Conservation (phyloP, 1,284 basidiomycete species). For the Heliocybe sulcata region DNA sequence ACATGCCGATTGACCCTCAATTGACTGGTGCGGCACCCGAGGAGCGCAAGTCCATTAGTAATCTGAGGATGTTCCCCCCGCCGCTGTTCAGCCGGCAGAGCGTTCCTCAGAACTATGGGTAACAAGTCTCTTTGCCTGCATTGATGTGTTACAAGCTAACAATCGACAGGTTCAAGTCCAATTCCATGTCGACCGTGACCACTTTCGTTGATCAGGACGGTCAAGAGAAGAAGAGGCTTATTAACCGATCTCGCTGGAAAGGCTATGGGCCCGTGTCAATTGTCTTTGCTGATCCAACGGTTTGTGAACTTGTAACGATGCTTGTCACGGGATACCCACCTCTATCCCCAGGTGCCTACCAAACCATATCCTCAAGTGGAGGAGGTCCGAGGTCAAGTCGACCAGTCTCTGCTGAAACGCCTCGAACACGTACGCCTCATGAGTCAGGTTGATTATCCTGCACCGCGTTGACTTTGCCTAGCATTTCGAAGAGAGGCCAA, state of each 20-base stretch:
- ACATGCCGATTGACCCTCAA: conserved; percentile 29
- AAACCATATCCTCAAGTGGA: conserved; percentile 55
- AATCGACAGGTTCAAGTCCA: conserved; percentile 61
- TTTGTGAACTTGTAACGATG: conserved; percentile 19
- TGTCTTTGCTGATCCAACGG: conserved; percentile 55
- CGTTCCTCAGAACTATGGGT: conserved; percentile 78
- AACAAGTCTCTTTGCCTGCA: conserved; percentile 10
- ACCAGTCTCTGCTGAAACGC: conserved; percentile 48
- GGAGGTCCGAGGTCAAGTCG: conserved; percentile 47
- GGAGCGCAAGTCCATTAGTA: conserved; percentile 25
- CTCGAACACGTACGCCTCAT: conserved; percentile 44
- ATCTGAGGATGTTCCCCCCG: conserved; percentile 72
- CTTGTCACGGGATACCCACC: conserved; percentile 4
- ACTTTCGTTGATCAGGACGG: conserved; percentile 65
- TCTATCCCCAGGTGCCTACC: conserved; percentile 47
- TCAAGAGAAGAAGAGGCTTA: conserved; percentile 73
- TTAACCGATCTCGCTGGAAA: conserved; percentile 77
- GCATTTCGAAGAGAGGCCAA: conserved; percentile 68
- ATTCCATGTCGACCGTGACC: conserved; percentile 62
- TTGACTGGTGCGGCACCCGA: conserved; percentile 10
- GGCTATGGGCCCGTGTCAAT: conserved; percentile 68
- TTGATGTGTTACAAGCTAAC: neutral
- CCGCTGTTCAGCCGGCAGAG: conserved; percentile 77
- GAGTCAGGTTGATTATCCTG: neutral
- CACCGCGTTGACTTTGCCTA: conserved; percentile 17